A percentile compares a stretch with the other conserved stretches of the same genome.
Evolutionary conservation across 495 filamentous ascomycete genomes (phyloP).

Genomic region (Hypomontagnella monticulosa): DNA sequence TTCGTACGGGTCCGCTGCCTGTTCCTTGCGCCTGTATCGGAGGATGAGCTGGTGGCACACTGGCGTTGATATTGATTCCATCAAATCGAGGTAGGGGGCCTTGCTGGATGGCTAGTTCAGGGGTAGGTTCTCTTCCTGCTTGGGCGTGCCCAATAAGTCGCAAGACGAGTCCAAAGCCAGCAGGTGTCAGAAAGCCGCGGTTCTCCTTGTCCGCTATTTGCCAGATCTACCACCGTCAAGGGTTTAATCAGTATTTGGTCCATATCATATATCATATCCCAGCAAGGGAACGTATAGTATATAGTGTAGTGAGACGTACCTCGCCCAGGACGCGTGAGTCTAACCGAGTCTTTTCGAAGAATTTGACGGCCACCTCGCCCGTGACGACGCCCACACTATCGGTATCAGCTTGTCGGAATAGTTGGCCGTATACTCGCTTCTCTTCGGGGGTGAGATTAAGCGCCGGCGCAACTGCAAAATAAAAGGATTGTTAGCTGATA

Average conservation of each 20-base stretch:
- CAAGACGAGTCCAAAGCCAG: constrained; percentile 90
- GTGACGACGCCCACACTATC: constrained; percentile 94
- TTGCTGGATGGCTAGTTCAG: constrained; percentile 75
- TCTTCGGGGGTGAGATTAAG: constrained; percentile 91
- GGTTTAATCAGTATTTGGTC: constrained; percentile 27
- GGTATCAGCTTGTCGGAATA: constrained; percentile 88
- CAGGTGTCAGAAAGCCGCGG: constrained; percentile 87
- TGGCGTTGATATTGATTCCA: constrained; percentile 63
- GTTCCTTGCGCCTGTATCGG: constrained; percentile 71
- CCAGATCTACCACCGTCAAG: constrained; percentile 78
- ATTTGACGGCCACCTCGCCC: constrained; percentile 94
- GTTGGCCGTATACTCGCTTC: constrained; percentile 89
- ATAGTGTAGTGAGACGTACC: constrained; percentile 59
- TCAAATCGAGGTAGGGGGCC: constrained; percentile 95
- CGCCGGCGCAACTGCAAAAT: constrained; percentile 65
- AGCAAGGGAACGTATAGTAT: not conserved
- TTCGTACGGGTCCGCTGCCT: constrained; percentile 77
- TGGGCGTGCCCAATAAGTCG: constrained; percentile 96
- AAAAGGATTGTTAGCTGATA: constrained; percentile 16
- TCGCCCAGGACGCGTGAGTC: constrained; percentile 86
- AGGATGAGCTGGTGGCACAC: constrained; percentile 57
- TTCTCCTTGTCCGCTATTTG: constrained; percentile 98
- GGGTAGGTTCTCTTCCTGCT: constrained; percentile 78
- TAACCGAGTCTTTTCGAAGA: constrained; percentile 95
- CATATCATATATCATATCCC: not conserved